These are phyloP conservation scores for Austropuccinia psidii DNA, from an alignment of 1,284 basidiomycete species.

Conservation along the genomic window DNA sequence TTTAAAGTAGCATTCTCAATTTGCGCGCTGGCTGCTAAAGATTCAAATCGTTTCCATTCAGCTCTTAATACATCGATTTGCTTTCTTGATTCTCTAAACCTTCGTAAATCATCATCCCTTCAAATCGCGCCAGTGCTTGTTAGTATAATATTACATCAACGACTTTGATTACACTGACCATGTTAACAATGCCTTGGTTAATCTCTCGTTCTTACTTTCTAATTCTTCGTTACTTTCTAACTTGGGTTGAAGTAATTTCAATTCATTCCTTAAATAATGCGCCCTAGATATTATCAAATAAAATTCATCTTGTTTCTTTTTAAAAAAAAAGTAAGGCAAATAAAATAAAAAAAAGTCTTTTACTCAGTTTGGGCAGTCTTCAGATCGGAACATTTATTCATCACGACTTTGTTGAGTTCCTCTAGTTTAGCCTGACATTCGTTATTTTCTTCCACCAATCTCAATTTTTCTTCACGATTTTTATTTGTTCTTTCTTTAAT, in stretches of 20 bases:
- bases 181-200: conserved; percentile 4
- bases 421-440: background rate
- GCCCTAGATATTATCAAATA: background rate
- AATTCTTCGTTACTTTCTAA: background rate
- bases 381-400: background rate
- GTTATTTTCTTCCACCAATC: background rate
- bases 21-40: background rate
- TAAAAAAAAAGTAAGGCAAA: background rate
- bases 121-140: background rate
- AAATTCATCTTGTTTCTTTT: background rate
- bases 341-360: background rate
- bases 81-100: conserved; percentile 1
- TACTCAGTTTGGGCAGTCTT: background rate
- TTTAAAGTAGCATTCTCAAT: background rate
- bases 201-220: background rate
- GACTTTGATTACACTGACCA: background rate
- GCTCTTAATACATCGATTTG: conserved; percentile 10
- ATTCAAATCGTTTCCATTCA: conserved; percentile 1
- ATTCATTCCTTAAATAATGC: conserved; percentile 9
- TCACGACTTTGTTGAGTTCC: background rate
- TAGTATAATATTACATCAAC: background rate
- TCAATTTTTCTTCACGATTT: background rate
- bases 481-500: background rate
- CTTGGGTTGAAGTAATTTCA: conserved; percentile 17
- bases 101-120: conserved; percentile 27